Evolutionary conservation across 2,329 filamentous ascomycete genomes (phyloP).

Genomic region (Pleurostoma richardsiae): DNA sequence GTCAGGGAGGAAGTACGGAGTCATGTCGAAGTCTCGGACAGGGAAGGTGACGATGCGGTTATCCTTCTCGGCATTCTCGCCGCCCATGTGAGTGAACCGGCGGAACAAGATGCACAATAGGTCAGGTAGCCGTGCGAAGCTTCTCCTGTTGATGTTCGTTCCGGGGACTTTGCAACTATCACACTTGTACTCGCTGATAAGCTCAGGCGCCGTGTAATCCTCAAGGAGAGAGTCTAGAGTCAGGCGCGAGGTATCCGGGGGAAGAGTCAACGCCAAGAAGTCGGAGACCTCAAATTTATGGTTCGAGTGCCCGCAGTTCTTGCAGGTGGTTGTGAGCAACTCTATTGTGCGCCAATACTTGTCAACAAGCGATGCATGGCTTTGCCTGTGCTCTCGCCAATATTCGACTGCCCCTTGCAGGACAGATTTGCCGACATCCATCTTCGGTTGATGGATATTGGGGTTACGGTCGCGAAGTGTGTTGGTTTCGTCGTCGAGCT

Average conservation of each 20-base stretch:
- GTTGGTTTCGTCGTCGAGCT: slow-evolving; percentile 84
- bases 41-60: slow-evolving; percentile 72
- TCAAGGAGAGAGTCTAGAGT: slow-evolving; percentile 59
- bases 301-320: slow-evolving; percentile 45
- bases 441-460: slow-evolving; percentile 13
- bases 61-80: slow-evolving; percentile 54
- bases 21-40: slow-evolving; percentile 60
- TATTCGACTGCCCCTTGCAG: slow-evolving; percentile 63
- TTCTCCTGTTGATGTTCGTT: slow-evolving; percentile 65
- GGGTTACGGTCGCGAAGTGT: slow-evolving; percentile 33
- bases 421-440: slow-evolving; percentile 15
- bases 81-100: slow-evolving; percentile 28
- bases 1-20: slow-evolving; percentile 33
- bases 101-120: slow-evolving; percentile 76
- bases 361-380: slow-evolving; percentile 71
- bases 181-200: slow-evolving; percentile 66
- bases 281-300: slow-evolving; percentile 43
- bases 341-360: slow-evolving; percentile 76
- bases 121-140: slow-evolving; percentile 72
- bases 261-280: slow-evolving; percentile 44
- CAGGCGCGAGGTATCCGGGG: slow-evolving; percentile 15
- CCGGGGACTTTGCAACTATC: slow-evolving; percentile 66
- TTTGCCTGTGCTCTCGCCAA: slow-evolving; percentile 67
- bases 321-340: slow-evolving; percentile 66
- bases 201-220: slow-evolving; percentile 65